These are phyloP conservation scores for Taiozyma sp. DNA, from an alignment of 1,139 yeast species.

Conservation along the genomic window DNA sequence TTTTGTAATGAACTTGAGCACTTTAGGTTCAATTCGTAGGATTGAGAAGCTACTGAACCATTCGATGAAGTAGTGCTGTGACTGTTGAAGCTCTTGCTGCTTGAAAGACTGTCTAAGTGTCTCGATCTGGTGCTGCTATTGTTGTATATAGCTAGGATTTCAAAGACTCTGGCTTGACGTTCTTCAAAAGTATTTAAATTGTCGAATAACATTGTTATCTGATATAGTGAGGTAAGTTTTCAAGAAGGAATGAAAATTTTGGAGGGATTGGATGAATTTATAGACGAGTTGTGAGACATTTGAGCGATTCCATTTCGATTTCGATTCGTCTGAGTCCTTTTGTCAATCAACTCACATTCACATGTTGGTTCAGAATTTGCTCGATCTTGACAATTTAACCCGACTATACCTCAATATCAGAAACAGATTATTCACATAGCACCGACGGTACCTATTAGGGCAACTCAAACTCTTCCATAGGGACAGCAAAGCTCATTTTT, in stretches of 20 bases:
- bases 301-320: neutral
- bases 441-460: too few species aligned
- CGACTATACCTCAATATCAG: too few species aligned
- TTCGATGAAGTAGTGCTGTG: neutral
- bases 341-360: too few species aligned
- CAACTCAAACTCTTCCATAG: too few species aligned
- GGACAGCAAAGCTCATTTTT: too few species aligned
- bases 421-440: too few species aligned
- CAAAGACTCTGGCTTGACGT: neutral
- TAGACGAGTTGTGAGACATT: neutral
- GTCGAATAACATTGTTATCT: neutral
- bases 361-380: too few species aligned
- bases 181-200: neutral
- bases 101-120: neutral
- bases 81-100: neutral
- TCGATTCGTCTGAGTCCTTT: neutral
- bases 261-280: neutral
- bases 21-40: neutral
- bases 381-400: too few species aligned
- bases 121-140: neutral
- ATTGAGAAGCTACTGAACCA: neutral
- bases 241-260: neutral
- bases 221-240: neutral
- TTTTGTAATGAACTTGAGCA: neutral
- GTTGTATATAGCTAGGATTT: neutral